A percentile compares a stretch with the other conserved stretches of the same genome.
These are phyloP conservation scores for Talaromyces sp. DNA, from an alignment of 2,329 filamentous ascomycete species.

Conservation along the genomic window DNA sequence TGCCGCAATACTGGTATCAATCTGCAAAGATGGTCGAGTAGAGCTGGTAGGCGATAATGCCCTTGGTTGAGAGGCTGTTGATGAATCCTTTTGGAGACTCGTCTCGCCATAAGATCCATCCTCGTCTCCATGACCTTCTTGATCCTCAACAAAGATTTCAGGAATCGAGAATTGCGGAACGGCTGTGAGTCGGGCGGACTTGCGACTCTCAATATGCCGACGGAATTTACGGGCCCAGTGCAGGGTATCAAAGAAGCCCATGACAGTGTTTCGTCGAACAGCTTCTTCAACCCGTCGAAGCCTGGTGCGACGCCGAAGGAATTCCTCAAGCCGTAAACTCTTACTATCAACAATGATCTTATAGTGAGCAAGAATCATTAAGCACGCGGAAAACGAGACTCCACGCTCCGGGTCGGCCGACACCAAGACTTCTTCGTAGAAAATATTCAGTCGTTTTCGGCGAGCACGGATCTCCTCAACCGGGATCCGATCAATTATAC, in stretches of 20 bases:
- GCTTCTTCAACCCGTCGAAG: conserved; percentile 93
- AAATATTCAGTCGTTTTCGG: conserved; percentile 79
- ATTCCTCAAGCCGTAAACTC: conserved; percentile 88
- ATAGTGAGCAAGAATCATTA: conserved; percentile 96
- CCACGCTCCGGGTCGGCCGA: conserved; percentile 84
- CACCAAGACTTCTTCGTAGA: conserved; percentile 94
- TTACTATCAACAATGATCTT: conserved; percentile 98
- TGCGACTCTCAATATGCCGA: conserved; percentile 65
- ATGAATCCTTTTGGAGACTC: conserved; percentile 26
- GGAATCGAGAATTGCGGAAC: conserved; percentile 78
- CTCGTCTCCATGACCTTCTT: conserved; percentile 43
- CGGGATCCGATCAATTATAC: conserved; percentile 67
- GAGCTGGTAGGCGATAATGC: conserved; percentile 3
- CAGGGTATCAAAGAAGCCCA: conserved; percentile 91
- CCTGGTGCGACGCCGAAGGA: conserved; percentile 79
- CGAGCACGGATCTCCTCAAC: conserved; percentile 67
- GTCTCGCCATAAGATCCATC: conserved; percentile 1
- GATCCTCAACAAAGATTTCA: conserved; percentile 84
- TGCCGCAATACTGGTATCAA: conserved; percentile 9
- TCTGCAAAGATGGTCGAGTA: conserved; percentile 15
- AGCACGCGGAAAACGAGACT: conserved; percentile 82
- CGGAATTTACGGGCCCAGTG: conserved; percentile 83
- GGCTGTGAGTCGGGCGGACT: conserved; percentile 67
- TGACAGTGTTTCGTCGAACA: conserved; percentile 80
- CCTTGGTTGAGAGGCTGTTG: conserved; percentile 6